These are phyloP conservation scores for Zymoseptoria pseudotritici DNA, from an alignment of 2,329 filamentous ascomycete species.

Conservation along the genomic window DNA sequence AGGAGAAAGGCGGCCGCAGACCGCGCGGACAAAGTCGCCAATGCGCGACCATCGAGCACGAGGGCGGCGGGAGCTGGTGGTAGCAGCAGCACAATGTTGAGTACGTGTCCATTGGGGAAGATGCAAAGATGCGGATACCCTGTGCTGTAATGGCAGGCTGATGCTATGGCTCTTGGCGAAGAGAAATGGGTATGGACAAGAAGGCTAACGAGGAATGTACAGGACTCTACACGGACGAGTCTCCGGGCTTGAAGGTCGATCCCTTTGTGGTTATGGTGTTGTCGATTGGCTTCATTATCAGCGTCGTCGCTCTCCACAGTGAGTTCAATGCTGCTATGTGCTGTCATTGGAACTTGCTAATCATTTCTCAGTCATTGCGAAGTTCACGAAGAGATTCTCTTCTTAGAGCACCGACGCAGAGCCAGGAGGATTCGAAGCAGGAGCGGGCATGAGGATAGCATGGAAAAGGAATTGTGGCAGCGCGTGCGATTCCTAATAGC, in stretches of 20 bases:
- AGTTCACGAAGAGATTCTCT: slow-evolving; percentile 82
- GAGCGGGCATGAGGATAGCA: background rate
- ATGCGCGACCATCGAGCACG: slow-evolving; percentile 85
- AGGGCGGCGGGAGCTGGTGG: slow-evolving; percentile 89
- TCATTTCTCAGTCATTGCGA: slow-evolving; percentile 69
- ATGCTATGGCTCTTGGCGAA: background rate
- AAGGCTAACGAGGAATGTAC: slow-evolving; percentile 14
- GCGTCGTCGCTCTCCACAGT: slow-evolving; percentile 96
- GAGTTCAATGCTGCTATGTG: slow-evolving; percentile 36
- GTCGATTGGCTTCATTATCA: slow-evolving; percentile 97
- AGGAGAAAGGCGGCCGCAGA: slow-evolving; percentile 91
- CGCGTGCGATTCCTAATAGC: background rate
- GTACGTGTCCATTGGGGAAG: slow-evolving; percentile 46
- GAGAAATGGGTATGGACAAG: background rate
- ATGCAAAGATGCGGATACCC: background rate
- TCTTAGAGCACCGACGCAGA: slow-evolving; percentile 32
- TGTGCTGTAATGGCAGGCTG: background rate
- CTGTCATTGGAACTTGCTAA: slow-evolving; percentile 12
- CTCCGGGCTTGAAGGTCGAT: slow-evolving; percentile 93
- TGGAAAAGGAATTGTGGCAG: background rate
- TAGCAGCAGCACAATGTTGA: slow-evolving; percentile 96
- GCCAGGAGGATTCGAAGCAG: background rate
- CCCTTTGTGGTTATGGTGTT: slow-evolving; percentile 95
- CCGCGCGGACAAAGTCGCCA: slow-evolving; percentile 94
- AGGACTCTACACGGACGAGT: slow-evolving; percentile 97